Evolutionary conservation across 176 grass and related monocot species (phyloP), one percentile per base, ranked within the genome.

Genomic region (Musa itinerans): DNA sequence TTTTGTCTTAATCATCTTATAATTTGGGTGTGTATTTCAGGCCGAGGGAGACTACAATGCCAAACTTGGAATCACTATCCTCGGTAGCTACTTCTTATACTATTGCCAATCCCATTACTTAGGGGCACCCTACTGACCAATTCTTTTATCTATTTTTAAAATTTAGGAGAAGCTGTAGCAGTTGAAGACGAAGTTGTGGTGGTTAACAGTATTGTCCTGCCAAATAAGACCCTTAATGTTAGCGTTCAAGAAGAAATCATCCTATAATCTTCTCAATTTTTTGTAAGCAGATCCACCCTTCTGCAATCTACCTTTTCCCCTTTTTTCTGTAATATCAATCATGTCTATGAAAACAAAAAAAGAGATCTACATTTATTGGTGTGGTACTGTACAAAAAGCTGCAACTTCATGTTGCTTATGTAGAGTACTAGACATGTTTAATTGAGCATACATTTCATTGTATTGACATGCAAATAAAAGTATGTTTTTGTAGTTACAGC

Each of bases 221-320:
- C 96, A 20, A 99, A 95, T 77, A 99, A 99, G 74, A 99, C 91
- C 50, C 84, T 99, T 3, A 89, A 88, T 71, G 81, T 92, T 67
- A 99, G 91, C 48, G 91, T 95, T 69, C 90, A 99, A 83, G 96
- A 99, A 54, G 96, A 99, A 83, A 99, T 99, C 50, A 99, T 99
- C 50, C 73, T 99, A 83, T 99, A 87, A 83, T 54, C 66, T 8
- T 63, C 11, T 22, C 15, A 22, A 21, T 1, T 71, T 78, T 78
- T 65, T 87, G 8, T 11, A 13, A 29, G 22, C 12, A 67, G 55
- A 11, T 34, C 23, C 64, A 24, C 16, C n/a, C 12, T 25, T 50
- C 50, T 4, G 16, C 17, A n/a, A 61, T 19, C 13, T 61, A 61
- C 17, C n/a, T 61, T 7, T 21, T 21, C 3, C 16, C 7, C 4